A percentile compares a stretch with the other conserved stretches of the same genome.
phyloP scores from a whole-genome alignment of 306 rosid species.

The Lotus japonicus region DNA sequence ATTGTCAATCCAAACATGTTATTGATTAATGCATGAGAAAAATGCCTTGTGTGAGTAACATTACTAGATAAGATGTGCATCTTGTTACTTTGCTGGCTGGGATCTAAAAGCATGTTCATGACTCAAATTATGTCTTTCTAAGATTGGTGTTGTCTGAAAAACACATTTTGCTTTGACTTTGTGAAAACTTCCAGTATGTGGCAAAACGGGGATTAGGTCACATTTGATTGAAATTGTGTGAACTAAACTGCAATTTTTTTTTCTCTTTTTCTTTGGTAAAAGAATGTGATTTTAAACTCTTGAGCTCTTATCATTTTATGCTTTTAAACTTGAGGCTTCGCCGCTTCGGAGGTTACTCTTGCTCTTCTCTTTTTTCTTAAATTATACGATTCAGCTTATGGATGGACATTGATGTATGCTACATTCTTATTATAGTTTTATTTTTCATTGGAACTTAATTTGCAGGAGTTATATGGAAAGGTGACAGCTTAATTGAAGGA shows the following conservation, averaged over 20 bases:
- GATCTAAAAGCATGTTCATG: background rate
- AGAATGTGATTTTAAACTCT: background rate
- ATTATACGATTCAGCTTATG: background rate
- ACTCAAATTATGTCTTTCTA: background rate
- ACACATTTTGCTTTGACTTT: background rate
- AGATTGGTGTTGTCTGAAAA: background rate
- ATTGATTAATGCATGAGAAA: background rate
- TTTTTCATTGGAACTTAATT: background rate
- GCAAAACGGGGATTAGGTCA: too few species aligned
- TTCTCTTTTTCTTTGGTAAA: background rate
- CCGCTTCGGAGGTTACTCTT: background rate
- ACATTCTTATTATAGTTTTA: background rate
- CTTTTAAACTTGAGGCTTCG: background rate
- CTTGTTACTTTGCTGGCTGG: background rate
- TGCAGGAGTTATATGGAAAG: slow-evolving; percentile 99
- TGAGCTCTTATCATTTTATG: background rate
- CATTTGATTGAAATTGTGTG: too few species aligned
- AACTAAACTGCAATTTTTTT: background rate
- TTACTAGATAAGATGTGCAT: background rate
- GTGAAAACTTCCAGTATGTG: too few species aligned
- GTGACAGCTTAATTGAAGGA: slow-evolving; percentile 87
- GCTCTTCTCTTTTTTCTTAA: slow-evolving; percentile 3
- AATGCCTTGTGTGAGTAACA: background rate
- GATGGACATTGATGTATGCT: background rate
- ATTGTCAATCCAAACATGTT: too few species aligned